These are phyloP conservation scores for Cochlearia excelsa DNA, from an alignment of 345 rosid species.

Conservation along the genomic window DNA sequence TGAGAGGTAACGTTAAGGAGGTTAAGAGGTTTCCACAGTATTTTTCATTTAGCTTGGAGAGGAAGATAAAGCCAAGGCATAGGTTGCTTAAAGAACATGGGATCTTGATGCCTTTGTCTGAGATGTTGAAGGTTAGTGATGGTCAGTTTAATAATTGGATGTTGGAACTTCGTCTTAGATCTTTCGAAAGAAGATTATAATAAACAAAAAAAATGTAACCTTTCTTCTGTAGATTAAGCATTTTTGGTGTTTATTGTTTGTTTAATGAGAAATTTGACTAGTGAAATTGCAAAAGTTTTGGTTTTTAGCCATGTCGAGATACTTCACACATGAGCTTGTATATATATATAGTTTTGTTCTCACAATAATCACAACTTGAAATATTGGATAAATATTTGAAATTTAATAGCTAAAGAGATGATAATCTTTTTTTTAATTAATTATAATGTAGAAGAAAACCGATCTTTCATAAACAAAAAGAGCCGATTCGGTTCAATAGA, in stretches of 20 bases:
- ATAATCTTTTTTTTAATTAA: too few species aligned
- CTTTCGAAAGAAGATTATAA: conserved; percentile 30
- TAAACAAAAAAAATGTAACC: conserved; percentile 15
- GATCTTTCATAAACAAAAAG: not conserved
- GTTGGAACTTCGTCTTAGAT: conserved; percentile 54
- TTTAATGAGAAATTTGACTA: too few species aligned
- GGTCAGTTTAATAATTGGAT: conserved; percentile 61
- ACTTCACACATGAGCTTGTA: too few species aligned
- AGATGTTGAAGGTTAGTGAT: conserved; percentile 79
- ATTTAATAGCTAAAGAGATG: too few species aligned
- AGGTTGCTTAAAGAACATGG: conserved; percentile 56
- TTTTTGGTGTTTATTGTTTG: not conserved
- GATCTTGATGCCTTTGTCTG: conserved; percentile 51
- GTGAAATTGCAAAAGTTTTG: too few species aligned
- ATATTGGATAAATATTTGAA: too few species aligned
- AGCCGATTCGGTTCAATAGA: not conserved
- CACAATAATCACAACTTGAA: too few species aligned
- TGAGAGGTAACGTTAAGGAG: conserved; percentile 62
- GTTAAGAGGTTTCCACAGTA: conserved; percentile 78
- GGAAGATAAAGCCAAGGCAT: conserved; percentile 81
- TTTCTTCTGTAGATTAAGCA: conserved; percentile 9
- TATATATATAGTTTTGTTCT: too few species aligned
- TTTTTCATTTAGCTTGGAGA: conserved; percentile 81
- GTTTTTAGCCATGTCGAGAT: too few species aligned
- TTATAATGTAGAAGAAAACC: too few species aligned